Evolutionary conservation across 2,329 filamentous ascomycete species (phyloP).

Genomic region (Venturia effusa): DNA sequence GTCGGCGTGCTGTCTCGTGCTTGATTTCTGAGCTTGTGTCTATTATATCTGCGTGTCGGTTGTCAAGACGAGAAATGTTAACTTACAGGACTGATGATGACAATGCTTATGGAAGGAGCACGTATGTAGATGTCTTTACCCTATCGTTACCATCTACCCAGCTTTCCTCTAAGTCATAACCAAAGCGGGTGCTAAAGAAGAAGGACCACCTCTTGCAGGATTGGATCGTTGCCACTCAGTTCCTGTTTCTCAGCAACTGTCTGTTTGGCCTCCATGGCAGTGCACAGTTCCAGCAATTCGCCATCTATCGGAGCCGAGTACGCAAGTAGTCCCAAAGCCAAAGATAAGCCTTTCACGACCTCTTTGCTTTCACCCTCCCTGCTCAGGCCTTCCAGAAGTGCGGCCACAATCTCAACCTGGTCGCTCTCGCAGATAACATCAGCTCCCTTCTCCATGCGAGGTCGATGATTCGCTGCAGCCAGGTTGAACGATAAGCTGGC

Average conservation of each 20-base stretch:
- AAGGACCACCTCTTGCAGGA: constrained; percentile 6
- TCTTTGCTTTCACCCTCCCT: constrained; percentile 39
- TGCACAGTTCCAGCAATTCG: constrained; percentile 69
- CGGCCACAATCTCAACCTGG: constrained; percentile 73
- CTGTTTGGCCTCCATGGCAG: constrained; percentile 62
- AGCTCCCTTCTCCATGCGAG: constrained; percentile 45
- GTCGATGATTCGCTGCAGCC: constrained; percentile 56
- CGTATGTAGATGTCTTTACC: background rate
- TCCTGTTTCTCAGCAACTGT: constrained; percentile 43
- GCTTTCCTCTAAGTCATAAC: background rate
- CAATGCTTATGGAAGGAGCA: background rate
- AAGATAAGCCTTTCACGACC: constrained; percentile 63
- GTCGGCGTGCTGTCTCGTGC: background rate
- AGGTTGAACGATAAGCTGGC: constrained; percentile 79
- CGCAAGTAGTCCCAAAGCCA: constrained; percentile 64
- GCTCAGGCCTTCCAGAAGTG: constrained; percentile 62
- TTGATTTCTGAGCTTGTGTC: background rate
- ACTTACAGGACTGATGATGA: background rate
- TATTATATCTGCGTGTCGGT: background rate
- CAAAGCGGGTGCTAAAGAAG: background rate
- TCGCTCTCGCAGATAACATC: constrained; percentile 55
- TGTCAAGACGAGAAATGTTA: background rate
- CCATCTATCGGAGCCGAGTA: constrained; percentile 61
- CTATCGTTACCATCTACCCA: background rate
- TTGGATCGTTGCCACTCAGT: constrained; percentile 11